Percentiles rank a stretch among this genome's conserved stretches.
phyloP scores from a whole-genome alignment of 768 basidiomycete species.

The Suillus fuscotomentosus region DNA sequence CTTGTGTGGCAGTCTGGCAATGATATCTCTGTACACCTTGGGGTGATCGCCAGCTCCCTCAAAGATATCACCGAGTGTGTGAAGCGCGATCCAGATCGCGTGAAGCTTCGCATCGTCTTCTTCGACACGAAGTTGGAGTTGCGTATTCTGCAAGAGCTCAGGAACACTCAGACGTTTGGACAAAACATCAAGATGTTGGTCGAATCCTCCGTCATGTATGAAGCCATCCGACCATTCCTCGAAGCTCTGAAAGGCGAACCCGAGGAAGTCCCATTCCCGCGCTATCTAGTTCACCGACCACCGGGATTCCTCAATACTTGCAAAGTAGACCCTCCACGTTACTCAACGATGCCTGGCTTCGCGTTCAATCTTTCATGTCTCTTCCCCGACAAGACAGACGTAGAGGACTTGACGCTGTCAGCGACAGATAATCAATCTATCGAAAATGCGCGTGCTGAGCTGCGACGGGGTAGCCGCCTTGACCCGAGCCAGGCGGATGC shows the following conservation, averaged over 20 bases:
- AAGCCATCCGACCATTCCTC: conserved; percentile 66
- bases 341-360: conserved; percentile 55
- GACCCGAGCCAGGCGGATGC: conserved; percentile 75
- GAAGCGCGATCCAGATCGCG: conserved; percentile 26
- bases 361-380: conserved; percentile 54
- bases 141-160: conserved; percentile 39
- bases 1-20: conserved; percentile 45
- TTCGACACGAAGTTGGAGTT: conserved; percentile 61
- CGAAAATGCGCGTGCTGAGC: conserved; percentile 41
- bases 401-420: conserved; percentile 39
- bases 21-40: conserved; percentile 49
- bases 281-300: conserved; percentile 48
- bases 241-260: conserved; percentile 59
- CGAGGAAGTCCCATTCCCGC: conserved; percentile 51
- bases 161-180: conserved; percentile 21
- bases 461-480: conserved; percentile 50
- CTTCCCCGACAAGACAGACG: conserved; percentile 40
- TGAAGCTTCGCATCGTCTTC: conserved; percentile 55
- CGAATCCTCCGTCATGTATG: conserved; percentile 66
- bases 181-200: conserved; percentile 41
- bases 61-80: conserved; percentile 48
- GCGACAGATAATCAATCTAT: conserved; percentile 44
- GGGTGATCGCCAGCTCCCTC: conserved; percentile 43
- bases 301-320: conserved; percentile 31
- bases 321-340: conserved; percentile 50